These are phyloP conservation scores for Blastosporella zonata DNA, from an alignment of 1,284 basidiomycete genomes.

Conservation along the genomic window DNA sequence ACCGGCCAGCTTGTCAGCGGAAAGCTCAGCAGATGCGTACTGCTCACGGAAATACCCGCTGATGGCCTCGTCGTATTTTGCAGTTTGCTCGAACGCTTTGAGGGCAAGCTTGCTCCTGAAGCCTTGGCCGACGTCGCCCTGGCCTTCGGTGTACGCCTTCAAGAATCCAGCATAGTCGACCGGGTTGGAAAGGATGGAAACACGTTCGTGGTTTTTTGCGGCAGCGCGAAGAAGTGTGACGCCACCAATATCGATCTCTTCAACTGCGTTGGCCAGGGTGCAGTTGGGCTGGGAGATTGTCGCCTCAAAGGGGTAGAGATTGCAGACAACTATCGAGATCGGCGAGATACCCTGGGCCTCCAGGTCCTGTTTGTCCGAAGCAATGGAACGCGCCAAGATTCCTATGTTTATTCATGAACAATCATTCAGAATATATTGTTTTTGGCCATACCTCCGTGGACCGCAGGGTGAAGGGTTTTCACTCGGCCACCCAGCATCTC, in stretches of 20 bases:
- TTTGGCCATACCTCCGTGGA: conserved; percentile 83
- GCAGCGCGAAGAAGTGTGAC: conserved; percentile 97
- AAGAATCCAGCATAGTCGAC: conserved; percentile 89
- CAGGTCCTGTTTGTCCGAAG: conserved; percentile 85
- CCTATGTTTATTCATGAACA: conserved; percentile 42
- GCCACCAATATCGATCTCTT: conserved; percentile 99
- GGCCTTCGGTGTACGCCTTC: conserved; percentile 65
- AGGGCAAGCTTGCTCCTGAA: conserved; percentile 83
- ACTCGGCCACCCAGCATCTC: conserved; percentile 99
- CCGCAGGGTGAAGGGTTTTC: conserved; percentile 98
- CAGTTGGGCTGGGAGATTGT: conserved; percentile 89
- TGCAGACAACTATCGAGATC: conserved; percentile 96
- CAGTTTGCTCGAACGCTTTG: conserved; percentile 98
- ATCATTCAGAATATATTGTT: background rate
- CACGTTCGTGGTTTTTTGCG: conserved; percentile 97
- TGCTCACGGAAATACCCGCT: conserved; percentile 96
- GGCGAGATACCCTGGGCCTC: conserved; percentile 79
- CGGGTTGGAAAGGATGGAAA: conserved; percentile 91
- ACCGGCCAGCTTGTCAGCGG: conserved; percentile 60
- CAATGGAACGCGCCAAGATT: conserved; percentile 86
- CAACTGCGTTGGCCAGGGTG: conserved; percentile 89
- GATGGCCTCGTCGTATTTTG: conserved; percentile 94
- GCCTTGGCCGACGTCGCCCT: conserved; percentile 68
- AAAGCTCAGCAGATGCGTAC: conserved; percentile 80
- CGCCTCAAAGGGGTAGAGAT: conserved; percentile 95